Evolutionary conservation across 1,284 basidiomycete genomes (phyloP).

Genomic region (Ustilago vetiveriae): DNA sequence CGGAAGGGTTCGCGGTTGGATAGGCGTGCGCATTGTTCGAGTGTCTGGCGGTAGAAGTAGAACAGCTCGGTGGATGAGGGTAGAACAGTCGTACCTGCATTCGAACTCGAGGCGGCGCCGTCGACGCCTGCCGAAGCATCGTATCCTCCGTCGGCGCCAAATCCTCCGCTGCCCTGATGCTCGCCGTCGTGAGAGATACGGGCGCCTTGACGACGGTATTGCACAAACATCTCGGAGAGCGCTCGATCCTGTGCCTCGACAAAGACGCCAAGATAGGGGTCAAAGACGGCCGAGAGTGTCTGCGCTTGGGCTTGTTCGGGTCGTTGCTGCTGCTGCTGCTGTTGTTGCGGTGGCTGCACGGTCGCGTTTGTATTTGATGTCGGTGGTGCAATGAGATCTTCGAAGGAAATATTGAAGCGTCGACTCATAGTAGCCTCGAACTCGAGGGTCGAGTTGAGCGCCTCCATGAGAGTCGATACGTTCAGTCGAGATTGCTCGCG

Average conservation of each 20-base stretch:
- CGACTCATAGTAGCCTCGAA: constrained; percentile 57
- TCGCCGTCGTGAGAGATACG: constrained; percentile 30
- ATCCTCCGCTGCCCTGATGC: constrained; percentile 17
- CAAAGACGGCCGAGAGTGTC: constrained; percentile 79
- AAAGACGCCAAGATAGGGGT: constrained; percentile 89
- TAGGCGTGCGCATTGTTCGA: constrained; percentile 87
- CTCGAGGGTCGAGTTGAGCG: constrained; percentile 61
- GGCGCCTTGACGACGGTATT: constrained; percentile 36
- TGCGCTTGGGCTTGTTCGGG: constrained; percentile 43
- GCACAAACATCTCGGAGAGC: constrained; percentile 56
- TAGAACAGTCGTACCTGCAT: constrained; percentile 78
- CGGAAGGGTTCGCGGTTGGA: constrained; percentile 60
- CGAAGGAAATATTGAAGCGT: constrained; percentile 49
- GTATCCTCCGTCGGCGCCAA: constrained; percentile 69
- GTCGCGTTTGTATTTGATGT: background rate
- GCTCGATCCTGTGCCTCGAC: constrained; percentile 92
- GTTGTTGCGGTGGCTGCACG: constrained; percentile 6
- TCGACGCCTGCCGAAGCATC: constrained; percentile 72
- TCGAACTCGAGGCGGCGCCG: constrained; percentile 67
- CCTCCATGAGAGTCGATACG: constrained; percentile 58
- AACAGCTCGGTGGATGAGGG: constrained; percentile 96
- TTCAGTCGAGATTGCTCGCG: constrained; percentile 57
- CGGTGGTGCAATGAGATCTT: constrained; percentile 36
- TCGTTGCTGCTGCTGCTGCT: constrained; percentile 6
- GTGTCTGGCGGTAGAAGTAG: constrained; percentile 92